A percentile compares a stretch with the other conserved stretches of the same genome.
Conservation (phyloP, 2,329 filamentous ascomycete genomes). For the Aspergillus arachidicola region DNA sequence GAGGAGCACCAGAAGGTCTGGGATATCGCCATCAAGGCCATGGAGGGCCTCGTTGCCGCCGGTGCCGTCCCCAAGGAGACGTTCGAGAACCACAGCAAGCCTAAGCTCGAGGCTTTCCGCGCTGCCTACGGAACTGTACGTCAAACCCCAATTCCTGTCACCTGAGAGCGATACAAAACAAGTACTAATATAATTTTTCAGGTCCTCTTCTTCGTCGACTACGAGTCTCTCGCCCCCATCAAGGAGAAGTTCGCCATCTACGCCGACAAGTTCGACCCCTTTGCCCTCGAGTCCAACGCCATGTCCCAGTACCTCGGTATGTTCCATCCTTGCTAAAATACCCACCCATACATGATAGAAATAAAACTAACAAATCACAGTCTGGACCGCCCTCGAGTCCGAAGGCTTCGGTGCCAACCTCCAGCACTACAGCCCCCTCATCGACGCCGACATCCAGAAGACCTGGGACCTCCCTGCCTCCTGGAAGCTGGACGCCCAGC, state of each 20-base stretch:
- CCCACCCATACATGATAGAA: too few species aligned
- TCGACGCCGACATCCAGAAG: slow-evolving; percentile 70
- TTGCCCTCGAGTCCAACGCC: slow-evolving; percentile 72
- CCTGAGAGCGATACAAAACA: background rate
- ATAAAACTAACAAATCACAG: slow-evolving; percentile 16
- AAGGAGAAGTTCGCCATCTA: slow-evolving; percentile 67
- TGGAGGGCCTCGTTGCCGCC: slow-evolving; percentile 44
- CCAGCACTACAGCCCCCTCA: slow-evolving; percentile 88
- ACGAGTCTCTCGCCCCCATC: slow-evolving; percentile 63
- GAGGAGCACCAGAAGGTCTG: slow-evolving; percentile 86
- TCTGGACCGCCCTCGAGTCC: slow-evolving; percentile 79
- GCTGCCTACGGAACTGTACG: slow-evolving; percentile 73
- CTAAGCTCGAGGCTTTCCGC: slow-evolving; percentile 62
- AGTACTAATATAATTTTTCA: background rate
- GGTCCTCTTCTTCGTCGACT: slow-evolving; percentile 83
- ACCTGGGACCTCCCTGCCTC: slow-evolving; percentile 69
- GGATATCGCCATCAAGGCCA: slow-evolving; percentile 71
- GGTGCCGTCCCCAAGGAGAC: slow-evolving; percentile 57
- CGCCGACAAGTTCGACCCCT: slow-evolving; percentile 77
- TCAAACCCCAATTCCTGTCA: slow-evolving; percentile 19
- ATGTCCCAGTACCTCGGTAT: slow-evolving; percentile 71
- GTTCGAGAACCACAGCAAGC: slow-evolving; percentile 50
- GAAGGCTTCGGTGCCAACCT: slow-evolving; percentile 86
- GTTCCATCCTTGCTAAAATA: slow-evolving; percentile 4
- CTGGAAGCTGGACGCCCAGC: slow-evolving; percentile 79